Conservation (phyloP, 352 stramenopile species). For the Phytophthora ramorum region DNA sequence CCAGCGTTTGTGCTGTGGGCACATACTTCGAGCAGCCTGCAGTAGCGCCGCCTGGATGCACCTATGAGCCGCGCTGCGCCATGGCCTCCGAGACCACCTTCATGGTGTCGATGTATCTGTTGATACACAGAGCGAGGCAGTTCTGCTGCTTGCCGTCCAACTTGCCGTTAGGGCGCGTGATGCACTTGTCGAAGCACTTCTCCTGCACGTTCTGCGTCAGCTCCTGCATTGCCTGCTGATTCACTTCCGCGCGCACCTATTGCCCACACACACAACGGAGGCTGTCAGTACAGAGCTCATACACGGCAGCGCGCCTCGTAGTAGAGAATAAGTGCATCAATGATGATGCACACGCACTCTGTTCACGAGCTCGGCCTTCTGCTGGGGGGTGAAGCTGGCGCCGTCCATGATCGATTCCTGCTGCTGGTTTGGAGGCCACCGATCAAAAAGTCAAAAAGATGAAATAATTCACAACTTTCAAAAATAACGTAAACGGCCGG, state of each 20-base stretch:
- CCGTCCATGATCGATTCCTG: slow-evolving; percentile 65
- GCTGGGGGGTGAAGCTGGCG: slow-evolving; percentile 77
- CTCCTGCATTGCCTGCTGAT: slow-evolving; percentile 85
- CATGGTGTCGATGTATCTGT: slow-evolving; percentile 93
- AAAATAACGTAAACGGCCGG: slow-evolving; percentile 7
- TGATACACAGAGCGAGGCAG: slow-evolving; percentile 89
- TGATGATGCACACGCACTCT: slow-evolving; percentile 49
- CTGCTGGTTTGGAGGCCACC: slow-evolving; percentile 5
- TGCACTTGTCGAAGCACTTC: slow-evolving; percentile 93
- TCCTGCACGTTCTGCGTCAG: slow-evolving; percentile 89
- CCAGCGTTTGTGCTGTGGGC: neutral
- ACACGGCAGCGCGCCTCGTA: neutral
- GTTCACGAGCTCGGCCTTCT: slow-evolving; percentile 89
- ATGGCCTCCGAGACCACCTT: slow-evolving; percentile 89
- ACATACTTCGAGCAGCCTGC: neutral
- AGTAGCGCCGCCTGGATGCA: slow-evolving; percentile 12
- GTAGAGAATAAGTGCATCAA: neutral
- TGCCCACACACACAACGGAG: slow-evolving; percentile 8
- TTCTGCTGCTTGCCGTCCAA: slow-evolving; percentile 92
- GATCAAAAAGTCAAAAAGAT: neutral
- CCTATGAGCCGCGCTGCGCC: slow-evolving; percentile 73
- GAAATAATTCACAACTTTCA: slow-evolving; percentile 1
- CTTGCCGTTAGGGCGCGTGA: slow-evolving; percentile 80
- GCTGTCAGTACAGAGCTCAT: neutral
- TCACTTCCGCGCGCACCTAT: slow-evolving; percentile 84